Evolutionary conservation across 2,329 filamentous ascomycete species (phyloP).

Genomic region (Ceratocystis harringtonii): DNA sequence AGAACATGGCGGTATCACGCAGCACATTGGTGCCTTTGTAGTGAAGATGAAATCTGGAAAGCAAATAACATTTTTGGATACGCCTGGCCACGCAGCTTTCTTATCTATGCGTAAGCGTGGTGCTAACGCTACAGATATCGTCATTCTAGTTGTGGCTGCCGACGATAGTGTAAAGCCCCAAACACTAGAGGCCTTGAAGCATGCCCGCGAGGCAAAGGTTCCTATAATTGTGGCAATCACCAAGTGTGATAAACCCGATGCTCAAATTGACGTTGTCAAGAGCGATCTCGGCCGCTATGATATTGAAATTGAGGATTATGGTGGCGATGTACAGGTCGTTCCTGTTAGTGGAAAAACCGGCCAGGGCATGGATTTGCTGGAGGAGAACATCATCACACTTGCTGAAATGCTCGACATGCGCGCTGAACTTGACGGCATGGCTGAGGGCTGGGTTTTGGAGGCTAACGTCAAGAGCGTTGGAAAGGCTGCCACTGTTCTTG

Average conservation of each 20-base stretch:
- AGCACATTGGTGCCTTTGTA: conserved; percentile 95
- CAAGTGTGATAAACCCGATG: conserved; percentile 83
- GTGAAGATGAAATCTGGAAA: conserved; percentile 76
- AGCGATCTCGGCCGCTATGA: conserved; percentile 68
- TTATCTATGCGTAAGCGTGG: conserved; percentile 90
- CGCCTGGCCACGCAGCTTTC: conserved; percentile 90
- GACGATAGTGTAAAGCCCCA: conserved; percentile 97
- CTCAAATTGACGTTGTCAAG: conserved; percentile 71
- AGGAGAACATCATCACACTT: conserved; percentile 75
- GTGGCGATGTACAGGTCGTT: conserved; percentile 86
- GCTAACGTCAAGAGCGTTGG: conserved; percentile 74
- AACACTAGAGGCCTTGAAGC: conserved; percentile 89
- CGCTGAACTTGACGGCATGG: conserved; percentile 58
- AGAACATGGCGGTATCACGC: conserved; percentile 93
- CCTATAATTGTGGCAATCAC: conserved; percentile 97
- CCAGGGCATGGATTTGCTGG: conserved; percentile 75
- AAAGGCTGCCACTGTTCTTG: conserved; percentile 73
- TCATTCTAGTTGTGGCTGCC: conserved; percentile 86
- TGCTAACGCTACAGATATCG: conserved; percentile 91
- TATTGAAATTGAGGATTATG: conserved; percentile 86
- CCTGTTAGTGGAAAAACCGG: conserved; percentile 89
- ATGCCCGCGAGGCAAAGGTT: conserved; percentile 72
- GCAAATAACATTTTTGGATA: conserved; percentile 91
- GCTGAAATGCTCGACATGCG: conserved; percentile 85
- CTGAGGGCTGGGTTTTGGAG: conserved; percentile 90